A percentile compares a stretch with the other conserved stretches of the same genome.
These are phyloP conservation scores for Magnusiomyces fungicola DNA, from an alignment of 1,139 yeast species.

Conservation along the genomic window DNA sequence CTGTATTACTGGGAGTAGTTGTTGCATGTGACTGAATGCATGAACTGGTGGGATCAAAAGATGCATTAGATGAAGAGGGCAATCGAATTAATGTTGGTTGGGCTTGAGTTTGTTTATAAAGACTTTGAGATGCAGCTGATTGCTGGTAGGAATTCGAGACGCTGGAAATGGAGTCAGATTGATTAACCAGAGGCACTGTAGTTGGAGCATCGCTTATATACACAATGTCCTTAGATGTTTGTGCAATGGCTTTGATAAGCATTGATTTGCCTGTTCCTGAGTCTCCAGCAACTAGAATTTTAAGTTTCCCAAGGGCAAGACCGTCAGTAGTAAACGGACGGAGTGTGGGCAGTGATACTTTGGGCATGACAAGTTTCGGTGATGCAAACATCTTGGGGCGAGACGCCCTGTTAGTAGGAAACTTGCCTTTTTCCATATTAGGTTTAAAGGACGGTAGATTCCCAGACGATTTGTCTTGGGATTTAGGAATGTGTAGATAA, in stretches of 20 bases:
- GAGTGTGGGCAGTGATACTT: slow-evolving; percentile 8
- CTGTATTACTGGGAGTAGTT: slow-evolving; percentile 4
- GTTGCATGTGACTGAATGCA: not conserved
- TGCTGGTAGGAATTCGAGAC: not conserved
- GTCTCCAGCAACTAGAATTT: slow-evolving; percentile 15
- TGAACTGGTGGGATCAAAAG: not conserved
- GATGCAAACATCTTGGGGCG: no score
- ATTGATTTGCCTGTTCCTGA: slow-evolving; percentile 25
- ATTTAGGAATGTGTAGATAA: no score
- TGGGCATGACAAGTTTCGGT: slow-evolving; percentile 13
- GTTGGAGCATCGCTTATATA: slow-evolving; percentile 21
- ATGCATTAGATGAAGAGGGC: no score
- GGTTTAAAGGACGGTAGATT: no score
- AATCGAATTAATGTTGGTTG: no score
- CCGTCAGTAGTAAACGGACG: slow-evolving; percentile 11
- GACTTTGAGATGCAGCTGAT: no score
- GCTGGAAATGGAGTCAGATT: not conserved
- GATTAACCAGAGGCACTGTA: no score
- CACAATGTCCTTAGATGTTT: slow-evolving; percentile 23
- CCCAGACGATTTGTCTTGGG: no score
- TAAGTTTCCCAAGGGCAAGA: slow-evolving; percentile 10
- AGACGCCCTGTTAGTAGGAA: no score
- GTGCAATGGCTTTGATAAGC: slow-evolving; percentile 24
- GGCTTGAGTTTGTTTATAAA: no score
- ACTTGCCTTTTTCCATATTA: no score